Percentiles rank a stretch among this genome's conserved stretches.
phyloP scores from a whole-genome alignment of 1,139 yeast genomes.

The Kodamaea sp. region DNA sequence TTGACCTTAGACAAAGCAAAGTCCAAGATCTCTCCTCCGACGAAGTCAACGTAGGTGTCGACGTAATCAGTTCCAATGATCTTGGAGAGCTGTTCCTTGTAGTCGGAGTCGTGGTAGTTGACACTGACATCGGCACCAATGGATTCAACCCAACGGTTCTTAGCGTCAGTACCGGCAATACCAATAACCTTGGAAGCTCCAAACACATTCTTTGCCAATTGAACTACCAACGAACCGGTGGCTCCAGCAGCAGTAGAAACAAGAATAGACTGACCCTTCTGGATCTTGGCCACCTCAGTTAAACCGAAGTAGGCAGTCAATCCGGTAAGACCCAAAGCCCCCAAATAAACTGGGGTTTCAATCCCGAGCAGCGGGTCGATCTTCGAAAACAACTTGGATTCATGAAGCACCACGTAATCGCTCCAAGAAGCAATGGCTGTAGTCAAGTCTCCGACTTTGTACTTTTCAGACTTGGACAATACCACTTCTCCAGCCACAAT shows the following conservation, averaged over 20 bases:
- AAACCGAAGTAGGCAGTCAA: constrained; percentile 65
- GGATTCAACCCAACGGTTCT: constrained; percentile 54
- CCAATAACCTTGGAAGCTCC: constrained; percentile 62
- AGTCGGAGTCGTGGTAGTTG: constrained; percentile 53
- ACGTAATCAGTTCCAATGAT: constrained; percentile 35
- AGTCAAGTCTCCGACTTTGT: constrained; percentile 23
- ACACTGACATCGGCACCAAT: constrained; percentile 57
- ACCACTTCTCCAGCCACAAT: constrained; percentile 26
- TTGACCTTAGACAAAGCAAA: constrained; percentile 18
- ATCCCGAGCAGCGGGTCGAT: constrained; percentile 25
- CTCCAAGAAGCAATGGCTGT: constrained; percentile 30
- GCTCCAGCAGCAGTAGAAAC: constrained; percentile 75
- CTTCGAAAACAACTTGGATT: constrained; percentile 21
- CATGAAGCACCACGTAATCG: constrained; percentile 27
- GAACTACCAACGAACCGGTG: constrained; percentile 64
- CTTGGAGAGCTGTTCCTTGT: constrained; percentile 41
- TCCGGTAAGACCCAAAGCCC: constrained; percentile 53
- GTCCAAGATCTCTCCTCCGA: constrained; percentile 25
- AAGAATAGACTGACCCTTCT: constrained; percentile 41
- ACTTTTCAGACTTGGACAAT: constrained; percentile 23
- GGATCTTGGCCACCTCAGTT: constrained; percentile 42
- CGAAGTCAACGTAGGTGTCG: constrained; percentile 34
- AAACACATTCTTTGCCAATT: constrained; percentile 54
- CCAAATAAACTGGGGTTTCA: constrained; percentile 31
- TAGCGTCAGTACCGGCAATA: constrained; percentile 61